Evolutionary conservation across 2,329 filamentous ascomycete species (phyloP).

Genomic region (Verticillium klebahnii): DNA sequence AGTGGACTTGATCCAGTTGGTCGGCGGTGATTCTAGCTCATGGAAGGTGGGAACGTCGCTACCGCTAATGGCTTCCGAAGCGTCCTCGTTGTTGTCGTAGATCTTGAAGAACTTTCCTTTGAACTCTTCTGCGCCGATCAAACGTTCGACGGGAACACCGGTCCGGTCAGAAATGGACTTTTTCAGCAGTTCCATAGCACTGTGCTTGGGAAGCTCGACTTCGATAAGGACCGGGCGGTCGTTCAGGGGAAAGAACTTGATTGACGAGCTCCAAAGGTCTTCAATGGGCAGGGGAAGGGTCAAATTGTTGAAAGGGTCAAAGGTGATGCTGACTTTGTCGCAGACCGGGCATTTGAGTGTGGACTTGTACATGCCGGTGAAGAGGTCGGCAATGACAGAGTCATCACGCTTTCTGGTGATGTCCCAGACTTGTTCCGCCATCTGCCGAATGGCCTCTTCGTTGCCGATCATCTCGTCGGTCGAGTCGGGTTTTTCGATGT

Average conservation of each 20-base stretch:
- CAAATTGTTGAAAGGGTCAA: slow-evolving; percentile 94
- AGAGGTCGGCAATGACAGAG: slow-evolving; percentile 91
- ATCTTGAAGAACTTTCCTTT: slow-evolving; percentile 81
- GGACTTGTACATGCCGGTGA: slow-evolving; percentile 97
- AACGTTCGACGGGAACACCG: slow-evolving; percentile 56
- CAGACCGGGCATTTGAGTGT: slow-evolving; percentile 89
- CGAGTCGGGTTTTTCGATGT: slow-evolving; percentile 95
- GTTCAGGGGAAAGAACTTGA: slow-evolving; percentile 75
- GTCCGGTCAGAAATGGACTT: slow-evolving; percentile 64
- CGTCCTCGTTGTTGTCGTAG: slow-evolving; percentile 63
- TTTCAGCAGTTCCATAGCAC: slow-evolving; percentile 64
- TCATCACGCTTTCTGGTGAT: slow-evolving; percentile 92
- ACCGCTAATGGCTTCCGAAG: slow-evolving; percentile 66
- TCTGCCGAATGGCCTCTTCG: slow-evolving; percentile 70
- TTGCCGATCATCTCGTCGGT: slow-evolving; percentile 93
- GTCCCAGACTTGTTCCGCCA: slow-evolving; percentile 85
- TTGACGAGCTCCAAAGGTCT: slow-evolving; percentile 69
- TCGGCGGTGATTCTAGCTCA: slow-evolving; percentile 74
- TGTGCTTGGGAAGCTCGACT: slow-evolving; percentile 77
- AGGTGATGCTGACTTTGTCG: slow-evolving; percentile 95
- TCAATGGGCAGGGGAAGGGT: slow-evolving; percentile 87
- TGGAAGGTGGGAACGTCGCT: slow-evolving; percentile 66
- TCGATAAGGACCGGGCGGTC: slow-evolving; percentile 66
- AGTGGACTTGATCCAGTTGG: slow-evolving; percentile 62
- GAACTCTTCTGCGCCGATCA: slow-evolving; percentile 83